phyloP scores from a whole-genome alignment of 495 filamentous ascomycete species.

The Penicilliopsis zonata region DNA sequence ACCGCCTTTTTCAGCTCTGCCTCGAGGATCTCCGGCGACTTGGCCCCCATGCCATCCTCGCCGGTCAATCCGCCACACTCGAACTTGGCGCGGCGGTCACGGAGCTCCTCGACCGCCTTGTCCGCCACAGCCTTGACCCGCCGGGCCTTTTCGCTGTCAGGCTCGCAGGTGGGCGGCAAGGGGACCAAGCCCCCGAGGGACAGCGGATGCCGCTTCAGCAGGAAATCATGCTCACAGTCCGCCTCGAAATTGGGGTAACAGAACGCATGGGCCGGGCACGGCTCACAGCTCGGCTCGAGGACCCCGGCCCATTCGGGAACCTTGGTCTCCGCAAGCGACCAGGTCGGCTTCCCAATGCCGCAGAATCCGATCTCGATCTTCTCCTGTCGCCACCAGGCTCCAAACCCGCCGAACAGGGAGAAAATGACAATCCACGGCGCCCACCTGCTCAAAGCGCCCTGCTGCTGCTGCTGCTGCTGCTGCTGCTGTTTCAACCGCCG shows the following conservation, averaged over 20 bases:
- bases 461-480: conserved; percentile 21
- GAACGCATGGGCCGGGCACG: conserved; percentile 82
- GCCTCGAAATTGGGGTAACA: conserved; percentile 70
- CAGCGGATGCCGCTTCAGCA: conserved; percentile 74
- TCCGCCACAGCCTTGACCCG: conserved; percentile 79
- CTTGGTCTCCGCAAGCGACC: conserved; percentile 36
- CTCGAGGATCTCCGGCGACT: conserved; percentile 57
- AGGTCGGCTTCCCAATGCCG: conserved; percentile 61
- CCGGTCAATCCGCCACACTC: conserved; percentile 76
- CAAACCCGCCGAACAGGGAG: conserved; percentile 58
- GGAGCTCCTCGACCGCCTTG: conserved; percentile 74
- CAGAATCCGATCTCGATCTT: conserved; percentile 93
- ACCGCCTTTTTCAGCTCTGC: conserved; percentile 66
- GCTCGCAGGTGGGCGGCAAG: conserved; percentile 84
- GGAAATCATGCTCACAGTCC: conserved; percentile 75
- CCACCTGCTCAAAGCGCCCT: conserved; percentile 24
- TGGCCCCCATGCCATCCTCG: conserved; percentile 45
- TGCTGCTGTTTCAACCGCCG: too few species aligned
- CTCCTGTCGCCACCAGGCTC: conserved; percentile 79
- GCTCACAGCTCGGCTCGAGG: conserved; percentile 74
- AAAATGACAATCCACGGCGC: conserved; percentile 56
- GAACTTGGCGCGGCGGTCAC: conserved; percentile 74
- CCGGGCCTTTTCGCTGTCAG: conserved; percentile 84
- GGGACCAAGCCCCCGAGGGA: conserved; percentile 72
- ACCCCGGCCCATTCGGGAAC: conserved; percentile 56